Base-by-base conservation (phyloP, 306 rosid genomes). In the Lathyrus sativus region DNA sequence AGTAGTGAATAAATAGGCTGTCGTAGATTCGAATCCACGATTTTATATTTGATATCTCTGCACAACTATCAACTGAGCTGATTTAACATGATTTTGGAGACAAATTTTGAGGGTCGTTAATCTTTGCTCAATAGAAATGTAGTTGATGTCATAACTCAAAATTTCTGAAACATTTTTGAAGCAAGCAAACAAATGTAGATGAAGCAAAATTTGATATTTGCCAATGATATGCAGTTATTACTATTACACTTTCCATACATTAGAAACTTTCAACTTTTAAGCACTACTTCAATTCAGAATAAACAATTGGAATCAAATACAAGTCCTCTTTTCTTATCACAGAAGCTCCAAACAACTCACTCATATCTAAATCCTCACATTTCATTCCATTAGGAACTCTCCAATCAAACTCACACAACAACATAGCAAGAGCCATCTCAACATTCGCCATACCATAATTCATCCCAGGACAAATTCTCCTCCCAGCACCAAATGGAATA, bases 401-500 rank as follows among this genome's bases (percentile, higher is more conserved):
- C 79, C 79, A 75, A 41, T 75, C 70, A 68, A 75, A 75, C 38
- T 68, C 70, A 14, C 48, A 62, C 50, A 76, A 46, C 33, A 67
- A 60, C 54, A 44, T 8, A 9, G 73, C 79, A 15, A 80, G 46
- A 1, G 54, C 6, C 51, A 48, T 2, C 44, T 75, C 79, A 75
- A 75, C 24, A 13, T 68, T 75, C 19, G 68, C 45, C 18, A 75
- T 1, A 28, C 79, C 79, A 18, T 22, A 75, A 19, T 43, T 9
- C 2, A 61, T 50, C 1, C 74, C 70, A 0, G 79, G 70, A 42
- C 79, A 75, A 9, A 75, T 68, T 61, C 75, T 76, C 31, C 72
- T 76, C 7, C 81, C 75, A 14, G 75, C 76, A 9, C 81, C 85
- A 64, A 80, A 79, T 7, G 79, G 79, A 15, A 75, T 68, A 7